Evolutionary conservation across 169 alveolate genomes (phyloP), one percentile per base, ranked within the genome.

Genomic region (Cryptosporidium felis): DNA sequence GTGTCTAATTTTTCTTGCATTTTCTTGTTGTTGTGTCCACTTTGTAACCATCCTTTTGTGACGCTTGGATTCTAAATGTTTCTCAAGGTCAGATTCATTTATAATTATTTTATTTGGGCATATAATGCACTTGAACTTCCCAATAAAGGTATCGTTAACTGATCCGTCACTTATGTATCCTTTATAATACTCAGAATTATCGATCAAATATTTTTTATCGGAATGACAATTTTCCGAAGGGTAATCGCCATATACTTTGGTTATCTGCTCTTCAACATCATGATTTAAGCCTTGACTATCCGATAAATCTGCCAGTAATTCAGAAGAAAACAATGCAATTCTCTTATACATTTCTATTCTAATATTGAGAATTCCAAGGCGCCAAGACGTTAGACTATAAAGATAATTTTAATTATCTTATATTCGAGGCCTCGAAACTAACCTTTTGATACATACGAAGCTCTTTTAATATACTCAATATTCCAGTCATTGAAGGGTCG

Each of bases 51-150:
- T 49, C 4, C 28, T 74, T 5, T 23, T 6, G 38, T 74, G 85
- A 1, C 23, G 16, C 82, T 46, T 89, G 12, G 92, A 89, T 49
- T 89, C 67, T 2, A 89, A 42, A 28, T 89, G 92, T 21, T 82
- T 85, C 32, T 89, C 89, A 3, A 89, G 80, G 58, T 89, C 92
- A n/a, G 80, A 60, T 38, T 89, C 91, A 60, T 58, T 79, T 40
- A 82, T 79, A 40, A 89, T 61, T 21, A 62, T 47, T 26, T 81
- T 89, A 34, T 74, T 32, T 5, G 92, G 92, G 38, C 92, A 89
- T 28, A 89, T 18, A 21, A 42, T 44, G 63, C 92, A 89, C 30
- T 79, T 82, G 41, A 60, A 89, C n/a, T 89, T 85, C 30, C 92
- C 92, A n/a, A 66, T 10, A 30, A 67, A 82, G 30, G 32, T 28